These are phyloP conservation scores for Daldinia sp. DNA, from an alignment of 2,329 filamentous ascomycete genomes.

Conservation along the genomic window DNA sequence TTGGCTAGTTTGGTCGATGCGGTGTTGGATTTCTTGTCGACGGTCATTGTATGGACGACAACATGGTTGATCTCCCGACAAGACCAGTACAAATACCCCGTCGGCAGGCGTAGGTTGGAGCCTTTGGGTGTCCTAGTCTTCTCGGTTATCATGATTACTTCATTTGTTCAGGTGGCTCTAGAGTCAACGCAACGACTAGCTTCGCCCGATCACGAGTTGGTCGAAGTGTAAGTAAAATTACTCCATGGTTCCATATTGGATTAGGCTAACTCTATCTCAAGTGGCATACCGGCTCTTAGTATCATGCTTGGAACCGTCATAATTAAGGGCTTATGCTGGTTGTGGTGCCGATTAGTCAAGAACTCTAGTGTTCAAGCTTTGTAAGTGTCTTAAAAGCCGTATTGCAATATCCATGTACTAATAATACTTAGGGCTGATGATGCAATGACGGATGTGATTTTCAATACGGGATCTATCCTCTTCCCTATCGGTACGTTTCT, in stretches of 20 bases:
- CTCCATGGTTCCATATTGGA: neutral
- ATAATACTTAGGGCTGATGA: constrained; percentile 54
- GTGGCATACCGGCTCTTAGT: constrained; percentile 71
- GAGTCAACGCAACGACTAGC: constrained; percentile 73
- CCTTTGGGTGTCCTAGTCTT: constrained; percentile 84
- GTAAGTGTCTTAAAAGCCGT: constrained; percentile 48
- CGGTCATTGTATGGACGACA: constrained; percentile 81
- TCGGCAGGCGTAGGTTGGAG: constrained; percentile 79
- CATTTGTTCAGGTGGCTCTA: constrained; percentile 79
- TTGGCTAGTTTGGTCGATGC: constrained; percentile 82
- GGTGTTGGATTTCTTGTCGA: constrained; percentile 80
- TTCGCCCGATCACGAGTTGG: constrained; percentile 68
- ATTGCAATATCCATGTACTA: constrained; percentile 3
- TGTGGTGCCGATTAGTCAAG: constrained; percentile 86
- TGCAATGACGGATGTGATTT: constrained; percentile 78
- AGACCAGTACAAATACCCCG: constrained; percentile 78
- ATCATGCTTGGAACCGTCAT: constrained; percentile 86
- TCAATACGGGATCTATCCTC: constrained; percentile 88
- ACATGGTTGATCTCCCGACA: constrained; percentile 76
- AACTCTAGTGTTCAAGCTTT: constrained; percentile 88
- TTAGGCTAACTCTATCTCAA: constrained; percentile 32
- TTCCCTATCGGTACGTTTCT: constrained; percentile 72
- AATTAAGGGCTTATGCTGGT: constrained; percentile 83
- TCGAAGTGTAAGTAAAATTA: constrained; percentile 64
- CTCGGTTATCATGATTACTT: constrained; percentile 86